A percentile compares a stretch with the other conserved stretches of the same genome.
phyloP scores from a whole-genome alignment of 306 rosid genomes.

The Citrullus colocynthis region DNA sequence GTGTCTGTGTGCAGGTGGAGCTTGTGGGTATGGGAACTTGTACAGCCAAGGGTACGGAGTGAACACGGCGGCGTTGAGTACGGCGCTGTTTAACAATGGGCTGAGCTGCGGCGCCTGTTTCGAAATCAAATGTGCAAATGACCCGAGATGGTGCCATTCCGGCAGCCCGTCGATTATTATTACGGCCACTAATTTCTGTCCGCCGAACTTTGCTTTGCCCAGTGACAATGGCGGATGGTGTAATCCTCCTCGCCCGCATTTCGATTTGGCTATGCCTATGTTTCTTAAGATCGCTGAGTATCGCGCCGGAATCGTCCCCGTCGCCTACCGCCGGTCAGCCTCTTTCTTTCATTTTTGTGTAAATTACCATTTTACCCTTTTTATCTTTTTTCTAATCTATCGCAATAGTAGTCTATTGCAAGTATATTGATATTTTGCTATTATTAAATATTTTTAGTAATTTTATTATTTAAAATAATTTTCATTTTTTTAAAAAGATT shows the following conservation, averaged over 20 bases:
- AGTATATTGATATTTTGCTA: too few relatives aligned
- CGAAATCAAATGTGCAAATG: conserved; percentile 58
- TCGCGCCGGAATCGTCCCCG: conserved; percentile 65
- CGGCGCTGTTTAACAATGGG: conserved; percentile 55
- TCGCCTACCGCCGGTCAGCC: conserved; percentile 44
- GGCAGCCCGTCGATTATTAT: conserved; percentile 55
- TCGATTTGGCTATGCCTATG: conserved; percentile 73
- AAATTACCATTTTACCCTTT: not conserved
- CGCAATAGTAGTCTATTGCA: too few relatives aligned
- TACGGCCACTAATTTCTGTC: conserved; percentile 60
- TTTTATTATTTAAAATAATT: too few relatives aligned
- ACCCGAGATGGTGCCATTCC: conserved; percentile 43
- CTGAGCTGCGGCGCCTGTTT: conserved; percentile 55
- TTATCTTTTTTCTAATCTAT: not conserved
- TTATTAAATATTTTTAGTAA: too few relatives aligned
- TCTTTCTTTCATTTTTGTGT: not conserved
- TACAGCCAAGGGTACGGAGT: conserved; percentile 71
- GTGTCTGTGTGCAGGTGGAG: conserved; percentile 30
- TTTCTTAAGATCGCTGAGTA: conserved; percentile 60
- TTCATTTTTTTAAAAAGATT: too few relatives aligned
- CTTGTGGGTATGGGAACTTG: conserved; percentile 57
- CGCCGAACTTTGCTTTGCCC: conserved; percentile 54
- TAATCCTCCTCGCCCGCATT: conserved; percentile 64
- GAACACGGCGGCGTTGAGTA: conserved; percentile 59
- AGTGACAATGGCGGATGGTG: conserved; percentile 68